phyloP scores from a whole-genome alignment of 2,329 filamentous ascomycete species.

The Ophiostoma novo-ulmi region DNA sequence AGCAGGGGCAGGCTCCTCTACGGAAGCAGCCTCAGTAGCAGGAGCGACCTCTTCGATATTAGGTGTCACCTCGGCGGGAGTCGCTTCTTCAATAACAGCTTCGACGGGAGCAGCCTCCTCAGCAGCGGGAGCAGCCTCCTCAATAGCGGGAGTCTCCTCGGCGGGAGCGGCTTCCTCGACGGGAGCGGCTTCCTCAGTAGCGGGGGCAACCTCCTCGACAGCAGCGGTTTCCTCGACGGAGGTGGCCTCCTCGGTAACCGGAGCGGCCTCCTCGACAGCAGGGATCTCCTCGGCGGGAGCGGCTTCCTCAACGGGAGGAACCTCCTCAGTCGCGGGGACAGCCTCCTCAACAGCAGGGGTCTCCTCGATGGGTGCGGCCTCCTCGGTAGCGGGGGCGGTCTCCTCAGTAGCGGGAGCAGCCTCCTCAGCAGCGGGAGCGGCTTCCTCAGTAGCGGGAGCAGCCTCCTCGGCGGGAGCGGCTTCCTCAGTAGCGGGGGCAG shows the following conservation, averaged over 20 bases:
- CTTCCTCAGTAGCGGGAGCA: not conserved
- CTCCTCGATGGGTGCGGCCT: not conserved
- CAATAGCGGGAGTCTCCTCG: not conserved
- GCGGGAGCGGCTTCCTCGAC: not conserved
- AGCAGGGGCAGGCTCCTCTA: slow-evolving; percentile 6
- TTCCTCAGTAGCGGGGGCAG: slow-evolving; percentile 1
- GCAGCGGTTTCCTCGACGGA: slow-evolving; percentile 12
- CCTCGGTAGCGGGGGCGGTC: too few relatives aligned
- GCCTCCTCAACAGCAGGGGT: not conserved
- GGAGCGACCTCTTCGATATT: slow-evolving; percentile 18
- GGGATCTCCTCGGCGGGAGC: not conserved
- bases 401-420: not conserved
- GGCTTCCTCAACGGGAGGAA: not conserved
- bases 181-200: not conserved
- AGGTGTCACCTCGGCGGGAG: slow-evolving; percentile 16
- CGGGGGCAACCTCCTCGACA: not conserved
- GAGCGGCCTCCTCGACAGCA: too few relatives aligned
- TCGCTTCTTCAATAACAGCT: slow-evolving; percentile 20
- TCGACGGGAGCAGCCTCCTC: slow-evolving; percentile 22
- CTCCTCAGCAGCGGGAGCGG: not conserved
- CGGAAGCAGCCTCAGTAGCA: not conserved
- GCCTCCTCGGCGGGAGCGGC: not conserved
- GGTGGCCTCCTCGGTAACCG: not conserved
- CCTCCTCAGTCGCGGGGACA: not conserved
- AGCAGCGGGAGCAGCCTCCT: not conserved